Evolutionary conservation across 2,329 filamentous ascomycete genomes (phyloP).

Genomic region (Ceratocystis eucalypticola): DNA sequence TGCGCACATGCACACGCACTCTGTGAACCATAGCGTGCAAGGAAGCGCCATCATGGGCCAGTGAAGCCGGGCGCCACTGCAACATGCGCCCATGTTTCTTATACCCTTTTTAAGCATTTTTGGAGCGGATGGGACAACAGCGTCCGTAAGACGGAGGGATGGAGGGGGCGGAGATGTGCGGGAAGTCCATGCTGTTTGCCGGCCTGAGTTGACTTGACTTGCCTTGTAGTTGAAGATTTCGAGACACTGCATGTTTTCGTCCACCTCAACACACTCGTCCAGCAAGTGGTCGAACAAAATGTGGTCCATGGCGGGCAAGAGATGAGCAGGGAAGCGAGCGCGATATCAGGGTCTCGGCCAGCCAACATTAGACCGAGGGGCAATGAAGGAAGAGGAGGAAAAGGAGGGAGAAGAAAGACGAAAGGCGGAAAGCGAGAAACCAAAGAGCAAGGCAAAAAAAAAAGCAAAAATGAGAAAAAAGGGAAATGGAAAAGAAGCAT

Average conservation of each 20-base stretch:
- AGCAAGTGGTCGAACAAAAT: constrained; percentile 24
- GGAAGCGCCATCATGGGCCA: not conserved
- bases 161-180: not conserved
- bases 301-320: constrained; percentile 12
- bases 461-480: not conserved
- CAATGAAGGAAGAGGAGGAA: not conserved
- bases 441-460: too few relatives aligned
- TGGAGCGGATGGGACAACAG: too few relatives aligned
- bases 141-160: too few relatives aligned
- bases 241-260: constrained; percentile 41
- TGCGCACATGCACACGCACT: not conserved
- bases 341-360: not conserved
- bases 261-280: constrained; percentile 34
- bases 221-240: constrained; percentile 43
- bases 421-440: too few relatives aligned
- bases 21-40: not conserved
- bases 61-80: not conserved
- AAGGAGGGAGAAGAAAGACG: not conserved
- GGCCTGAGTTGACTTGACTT: not conserved
- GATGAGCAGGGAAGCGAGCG: not conserved
- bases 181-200: not conserved
- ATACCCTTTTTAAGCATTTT: not conserved
- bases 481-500: not conserved
- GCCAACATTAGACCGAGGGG: too few relatives aligned
- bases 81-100: not conserved